phyloP scores from a whole-genome alignment of 2,329 filamentous ascomycete genomes.

The Diaporthe vaccinii region DNA sequence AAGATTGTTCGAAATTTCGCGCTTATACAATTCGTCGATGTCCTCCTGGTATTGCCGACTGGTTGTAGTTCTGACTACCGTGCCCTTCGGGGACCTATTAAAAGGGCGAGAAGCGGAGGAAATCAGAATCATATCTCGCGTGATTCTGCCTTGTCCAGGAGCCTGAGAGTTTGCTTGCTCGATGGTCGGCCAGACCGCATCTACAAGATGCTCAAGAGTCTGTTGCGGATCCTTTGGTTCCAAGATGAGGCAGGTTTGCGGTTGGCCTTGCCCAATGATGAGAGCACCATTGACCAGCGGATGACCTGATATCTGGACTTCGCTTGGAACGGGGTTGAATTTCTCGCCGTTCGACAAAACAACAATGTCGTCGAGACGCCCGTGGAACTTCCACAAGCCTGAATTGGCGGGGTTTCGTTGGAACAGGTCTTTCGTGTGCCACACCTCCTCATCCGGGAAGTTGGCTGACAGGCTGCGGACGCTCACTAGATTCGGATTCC shows the following conservation, averaged over 20 bases:
- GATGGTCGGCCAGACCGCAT: slow-evolving; percentile 35
- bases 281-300: slow-evolving; percentile 28
- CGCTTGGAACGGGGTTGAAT: slow-evolving; percentile 41
- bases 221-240: slow-evolving; percentile 18
- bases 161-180: slow-evolving; percentile 32
- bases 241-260: slow-evolving; percentile 27
- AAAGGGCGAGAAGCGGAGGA: slow-evolving; percentile 18
- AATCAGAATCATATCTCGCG: slow-evolving; percentile 29
- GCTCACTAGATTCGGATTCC: slow-evolving; percentile 39
- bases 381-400: slow-evolving; percentile 32
- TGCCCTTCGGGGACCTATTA: slow-evolving; percentile 32
- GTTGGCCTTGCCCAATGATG: slow-evolving; percentile 28
- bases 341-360: slow-evolving; percentile 38
- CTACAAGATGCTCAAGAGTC: slow-evolving; percentile 19
- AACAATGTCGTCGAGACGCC: slow-evolving; percentile 34
- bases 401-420: neutral
- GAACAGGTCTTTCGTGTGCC: slow-evolving; percentile 62
- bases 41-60: slow-evolving; percentile 5
- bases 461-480: slow-evolving; percentile 40
- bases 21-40: slow-evolving; percentile 2
- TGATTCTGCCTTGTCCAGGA: slow-evolving; percentile 34
- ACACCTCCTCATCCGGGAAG: slow-evolving; percentile 43
- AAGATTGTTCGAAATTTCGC: slow-evolving; percentile 28
- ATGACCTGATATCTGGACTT: slow-evolving; percentile 27
- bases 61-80: slow-evolving; percentile 28